Conservation (phyloP, 257 asterid species). For the Leonotis leonurus region DNA sequence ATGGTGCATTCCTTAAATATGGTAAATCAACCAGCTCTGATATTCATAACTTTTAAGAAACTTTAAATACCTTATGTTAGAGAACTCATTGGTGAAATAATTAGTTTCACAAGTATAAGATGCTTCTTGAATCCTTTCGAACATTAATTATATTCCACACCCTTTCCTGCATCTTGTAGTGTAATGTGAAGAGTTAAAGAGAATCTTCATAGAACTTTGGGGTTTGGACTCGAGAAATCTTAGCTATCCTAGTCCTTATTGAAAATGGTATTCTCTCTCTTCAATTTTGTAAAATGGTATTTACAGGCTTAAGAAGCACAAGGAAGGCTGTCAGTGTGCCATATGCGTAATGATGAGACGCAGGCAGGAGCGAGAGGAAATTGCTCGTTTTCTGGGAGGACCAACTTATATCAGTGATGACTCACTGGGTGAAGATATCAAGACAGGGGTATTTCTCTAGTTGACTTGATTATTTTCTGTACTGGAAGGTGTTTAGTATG, state of each 20-base stretch:
- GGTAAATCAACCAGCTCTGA: too few species aligned
- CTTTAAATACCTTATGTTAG: too few species aligned
- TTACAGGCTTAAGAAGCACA: slow-evolving; percentile 86
- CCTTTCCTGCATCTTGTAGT: not conserved
- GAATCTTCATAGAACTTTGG: not conserved
- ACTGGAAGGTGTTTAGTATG: not conserved
- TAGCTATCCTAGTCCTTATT: not conserved
- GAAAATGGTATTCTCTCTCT: not conserved
- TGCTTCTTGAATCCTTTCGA: not conserved
- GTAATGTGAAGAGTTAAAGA: not conserved
- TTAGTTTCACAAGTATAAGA: not conserved
- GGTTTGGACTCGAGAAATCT: not conserved
- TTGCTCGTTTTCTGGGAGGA: slow-evolving; percentile 59
- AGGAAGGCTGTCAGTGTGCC: slow-evolving; percentile 94
- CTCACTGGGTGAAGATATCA: slow-evolving; percentile 51
- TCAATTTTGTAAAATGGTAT: not conserved
- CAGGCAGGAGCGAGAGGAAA: slow-evolving; percentile 88
- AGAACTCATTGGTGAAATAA: too few species aligned
- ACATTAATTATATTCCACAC: not conserved
- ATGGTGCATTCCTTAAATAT: too few species aligned
- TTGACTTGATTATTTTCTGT: not conserved
- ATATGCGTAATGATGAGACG: slow-evolving; percentile 97
- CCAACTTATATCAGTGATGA: slow-evolving; percentile 62
- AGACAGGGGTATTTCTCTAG: slow-evolving; percentile 44
- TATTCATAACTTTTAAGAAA: too few species aligned